These are phyloP conservation scores for Talaromyces sp. DNA, from an alignment of 2,329 filamentous ascomycete genomes.

Conservation along the genomic window DNA sequence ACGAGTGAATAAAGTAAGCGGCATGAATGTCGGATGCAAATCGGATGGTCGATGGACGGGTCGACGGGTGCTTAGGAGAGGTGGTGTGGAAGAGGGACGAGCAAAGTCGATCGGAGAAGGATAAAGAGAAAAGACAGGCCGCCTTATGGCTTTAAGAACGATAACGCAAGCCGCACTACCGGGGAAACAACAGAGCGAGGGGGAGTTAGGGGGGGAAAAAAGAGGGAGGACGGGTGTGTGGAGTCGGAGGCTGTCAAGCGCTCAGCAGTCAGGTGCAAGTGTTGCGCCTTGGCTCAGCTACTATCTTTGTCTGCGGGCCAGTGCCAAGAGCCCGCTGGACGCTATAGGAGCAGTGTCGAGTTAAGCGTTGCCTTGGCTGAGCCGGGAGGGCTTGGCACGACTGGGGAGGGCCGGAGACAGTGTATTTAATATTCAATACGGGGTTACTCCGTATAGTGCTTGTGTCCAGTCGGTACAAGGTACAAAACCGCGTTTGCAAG, in stretches of 20 bases:
- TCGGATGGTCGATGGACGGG: neutral
- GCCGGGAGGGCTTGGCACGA: neutral
- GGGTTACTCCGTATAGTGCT: neutral
- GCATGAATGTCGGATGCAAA: neutral
- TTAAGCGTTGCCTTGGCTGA: no score
- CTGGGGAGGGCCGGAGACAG: no score
- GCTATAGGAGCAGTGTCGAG: no score
- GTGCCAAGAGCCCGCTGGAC: no score
- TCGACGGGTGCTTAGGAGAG: neutral
- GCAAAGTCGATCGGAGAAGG: neutral
- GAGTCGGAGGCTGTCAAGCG: neutral
- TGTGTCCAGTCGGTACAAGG: no score
- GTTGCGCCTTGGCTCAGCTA: no score
- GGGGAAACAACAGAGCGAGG: neutral
- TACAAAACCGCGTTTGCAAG: no score
- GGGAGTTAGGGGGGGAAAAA: neutral
- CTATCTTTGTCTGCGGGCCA: no score
- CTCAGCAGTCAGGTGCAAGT: neutral
- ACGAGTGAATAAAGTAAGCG: conserved; percentile 4
- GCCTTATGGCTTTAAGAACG: neutral
- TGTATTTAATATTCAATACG: neutral
- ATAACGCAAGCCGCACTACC: neutral
- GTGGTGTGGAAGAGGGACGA: neutral
- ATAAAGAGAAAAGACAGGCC: neutral
- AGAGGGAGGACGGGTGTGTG: neutral